phyloP scores from a whole-genome alignment of 2,329 filamentous ascomycete species.

The Fusarium hostae region DNA sequence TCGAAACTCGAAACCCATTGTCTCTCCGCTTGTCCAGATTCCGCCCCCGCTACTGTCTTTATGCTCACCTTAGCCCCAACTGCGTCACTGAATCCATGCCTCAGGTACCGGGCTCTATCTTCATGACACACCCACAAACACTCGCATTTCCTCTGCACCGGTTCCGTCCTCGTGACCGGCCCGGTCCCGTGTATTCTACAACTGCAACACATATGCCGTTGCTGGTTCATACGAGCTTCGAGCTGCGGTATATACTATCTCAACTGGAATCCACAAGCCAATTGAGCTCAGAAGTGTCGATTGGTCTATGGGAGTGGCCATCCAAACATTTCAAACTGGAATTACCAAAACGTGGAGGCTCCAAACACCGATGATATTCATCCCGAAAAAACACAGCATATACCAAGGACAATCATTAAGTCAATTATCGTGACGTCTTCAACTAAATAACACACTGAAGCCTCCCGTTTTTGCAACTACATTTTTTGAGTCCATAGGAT shows the following conservation, averaged over 20 bases:
- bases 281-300: background rate
- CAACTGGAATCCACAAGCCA: background rate
- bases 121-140: slow-evolving; percentile 15
- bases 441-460: background rate
- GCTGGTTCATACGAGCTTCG: slow-evolving; percentile 1
- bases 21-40: slow-evolving; percentile 36
- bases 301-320: background rate
- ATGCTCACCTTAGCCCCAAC: slow-evolving; percentile 19
- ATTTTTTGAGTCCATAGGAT: background rate
- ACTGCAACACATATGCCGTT: background rate
- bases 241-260: background rate
- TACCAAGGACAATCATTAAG: slow-evolving; percentile 11
- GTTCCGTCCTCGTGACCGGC: slow-evolving; percentile 40
- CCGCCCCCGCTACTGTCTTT: slow-evolving; percentile 24
- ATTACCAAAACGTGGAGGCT: slow-evolving; percentile 10
- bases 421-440: slow-evolving; percentile 10
- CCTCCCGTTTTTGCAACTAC: background rate
- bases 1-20: slow-evolving; percentile 12
- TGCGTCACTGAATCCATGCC: slow-evolving; percentile 28
- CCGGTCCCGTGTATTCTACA: slow-evolving; percentile 32
- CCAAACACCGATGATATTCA: background rate
- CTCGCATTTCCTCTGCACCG: slow-evolving; percentile 18
- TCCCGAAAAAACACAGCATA: background rate
- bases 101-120: background rate
- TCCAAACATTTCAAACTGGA: background rate